Evolutionary conservation across 768 basidiomycete species (phyloP).

Genomic region (Mrakia gelida): DNA sequence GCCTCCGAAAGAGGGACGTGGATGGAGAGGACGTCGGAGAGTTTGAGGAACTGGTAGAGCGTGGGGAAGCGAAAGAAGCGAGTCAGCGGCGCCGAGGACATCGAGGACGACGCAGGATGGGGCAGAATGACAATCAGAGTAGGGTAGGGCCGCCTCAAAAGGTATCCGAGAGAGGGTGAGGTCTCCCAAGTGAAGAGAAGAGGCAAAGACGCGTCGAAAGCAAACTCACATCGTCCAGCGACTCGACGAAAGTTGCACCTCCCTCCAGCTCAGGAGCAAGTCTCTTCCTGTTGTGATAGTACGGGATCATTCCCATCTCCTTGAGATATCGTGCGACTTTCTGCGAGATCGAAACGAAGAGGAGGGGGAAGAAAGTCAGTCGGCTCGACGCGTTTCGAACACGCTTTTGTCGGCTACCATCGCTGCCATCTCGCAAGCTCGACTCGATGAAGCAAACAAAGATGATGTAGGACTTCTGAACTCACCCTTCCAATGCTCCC

Average conservation of each 20-base stretch:
- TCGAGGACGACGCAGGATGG: no score
- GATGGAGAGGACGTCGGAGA: slow-evolving; percentile 60
- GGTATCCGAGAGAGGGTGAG: no score
- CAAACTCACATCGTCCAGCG: slow-evolving; percentile 15
- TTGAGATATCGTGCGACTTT: slow-evolving; percentile 19
- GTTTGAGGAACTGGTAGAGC: slow-evolving; percentile 49
- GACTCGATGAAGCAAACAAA: no score
- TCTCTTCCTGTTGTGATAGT: slow-evolving; percentile 27
- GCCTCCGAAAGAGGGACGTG: slow-evolving; percentile 57
- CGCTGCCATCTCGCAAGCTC: neutral
- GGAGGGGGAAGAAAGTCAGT: neutral
- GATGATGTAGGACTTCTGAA: no score
- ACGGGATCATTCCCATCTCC: slow-evolving; percentile 23
- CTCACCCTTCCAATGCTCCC: slow-evolving; percentile 24
- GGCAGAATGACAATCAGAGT: no score
- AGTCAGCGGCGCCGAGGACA: no score
- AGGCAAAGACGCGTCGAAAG: neutral
- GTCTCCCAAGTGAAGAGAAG: no score
- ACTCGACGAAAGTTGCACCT: slow-evolving; percentile 9
- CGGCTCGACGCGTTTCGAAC: neutral
- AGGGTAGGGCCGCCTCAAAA: no score
- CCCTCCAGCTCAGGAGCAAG: slow-evolving; percentile 8
- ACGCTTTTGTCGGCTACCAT: neutral
- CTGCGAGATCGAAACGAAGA: neutral
- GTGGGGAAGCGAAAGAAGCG: neutral